phyloP scores from a whole-genome alignment of 192 early-diverging fungal species.

The Coemansia umbellata region DNA sequence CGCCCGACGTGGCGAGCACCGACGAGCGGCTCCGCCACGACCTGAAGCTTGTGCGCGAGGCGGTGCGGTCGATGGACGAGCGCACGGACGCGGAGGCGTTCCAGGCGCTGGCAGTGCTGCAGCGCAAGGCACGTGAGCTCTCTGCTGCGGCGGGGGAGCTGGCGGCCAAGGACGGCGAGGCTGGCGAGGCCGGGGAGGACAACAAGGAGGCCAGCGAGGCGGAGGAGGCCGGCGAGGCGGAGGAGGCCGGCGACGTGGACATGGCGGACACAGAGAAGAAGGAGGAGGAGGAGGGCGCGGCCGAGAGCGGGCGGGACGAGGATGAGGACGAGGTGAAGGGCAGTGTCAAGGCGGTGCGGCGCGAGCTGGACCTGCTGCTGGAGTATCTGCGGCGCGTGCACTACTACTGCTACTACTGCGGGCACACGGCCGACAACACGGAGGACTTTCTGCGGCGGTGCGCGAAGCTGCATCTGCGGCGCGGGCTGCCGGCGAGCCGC shows the following conservation, averaged over 20 bases:
- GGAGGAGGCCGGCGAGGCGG: constrained; percentile 6
- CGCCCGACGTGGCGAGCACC: constrained; percentile 68
- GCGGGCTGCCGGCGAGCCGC: constrained; percentile 19
- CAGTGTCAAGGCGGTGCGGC: constrained; percentile 16
- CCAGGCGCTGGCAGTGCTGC: constrained; percentile 28
- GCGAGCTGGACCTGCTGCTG: constrained; percentile 74
- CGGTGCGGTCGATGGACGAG: constrained; percentile 39
- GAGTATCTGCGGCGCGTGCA: constrained; percentile 87
- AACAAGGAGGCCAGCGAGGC: constrained; percentile 4
- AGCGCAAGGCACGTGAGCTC: constrained; percentile 33
- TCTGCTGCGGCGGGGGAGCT: constrained; percentile 28
- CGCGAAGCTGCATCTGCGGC: constrained; percentile 57
- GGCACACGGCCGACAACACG: constrained; percentile 69
- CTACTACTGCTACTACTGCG: constrained; percentile 95
- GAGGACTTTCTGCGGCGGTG: constrained; percentile 87
- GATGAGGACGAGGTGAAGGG: constrained; percentile 8
- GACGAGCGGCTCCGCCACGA: constrained; percentile 73
- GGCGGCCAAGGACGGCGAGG: constrained; percentile 23
- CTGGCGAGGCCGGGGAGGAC: constrained; percentile 1
- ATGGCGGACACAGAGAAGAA: constrained; percentile 20
- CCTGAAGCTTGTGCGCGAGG: constrained; percentile 58
- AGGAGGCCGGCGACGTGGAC: constrained; percentile 14
- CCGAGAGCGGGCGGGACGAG: constrained; percentile 1
- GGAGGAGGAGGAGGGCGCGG: constrained; percentile 3
- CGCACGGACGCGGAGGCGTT: constrained; percentile 32